phyloP scores from a whole-genome alignment of 768 basidiomycete species.

The Suillus plorans region DNA sequence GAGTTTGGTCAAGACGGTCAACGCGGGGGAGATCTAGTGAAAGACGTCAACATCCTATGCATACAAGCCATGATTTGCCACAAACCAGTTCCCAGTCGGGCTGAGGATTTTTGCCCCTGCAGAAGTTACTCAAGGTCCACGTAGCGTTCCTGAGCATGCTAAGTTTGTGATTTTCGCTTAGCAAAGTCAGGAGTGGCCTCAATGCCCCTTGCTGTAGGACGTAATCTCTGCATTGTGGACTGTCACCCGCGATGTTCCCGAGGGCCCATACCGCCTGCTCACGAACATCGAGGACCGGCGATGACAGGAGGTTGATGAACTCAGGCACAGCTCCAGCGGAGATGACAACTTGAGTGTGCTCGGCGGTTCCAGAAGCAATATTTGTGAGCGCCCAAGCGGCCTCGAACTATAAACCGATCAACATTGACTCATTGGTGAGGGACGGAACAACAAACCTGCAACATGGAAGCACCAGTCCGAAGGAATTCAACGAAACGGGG shows the following conservation, averaged over 20 bases:
- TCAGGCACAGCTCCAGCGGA: constrained; percentile 91
- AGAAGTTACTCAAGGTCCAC: constrained; percentile 99
- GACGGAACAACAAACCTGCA: constrained; percentile 55
- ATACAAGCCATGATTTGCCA: constrained; percentile 15
- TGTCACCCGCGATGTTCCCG: constrained; percentile 99
- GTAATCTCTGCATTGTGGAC: constrained; percentile 95
- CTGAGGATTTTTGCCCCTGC: constrained; percentile 96
- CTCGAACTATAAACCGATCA: constrained; percentile 65
- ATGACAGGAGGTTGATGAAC: constrained; percentile 95
- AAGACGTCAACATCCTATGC: constrained; percentile 19
- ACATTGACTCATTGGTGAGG: constrained; percentile 9
- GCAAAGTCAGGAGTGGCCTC: constrained; percentile 81
- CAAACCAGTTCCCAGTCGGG: constrained; percentile 96
- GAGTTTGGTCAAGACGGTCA: constrained; percentile 95
- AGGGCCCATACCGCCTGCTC: constrained; percentile 99
- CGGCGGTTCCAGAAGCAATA: constrained; percentile 96
- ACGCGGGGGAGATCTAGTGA: constrained; percentile 88
- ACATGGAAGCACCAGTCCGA: constrained; percentile 74
- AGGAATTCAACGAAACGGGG: constrained; percentile 97
- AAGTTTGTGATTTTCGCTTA: constrained; percentile 97
- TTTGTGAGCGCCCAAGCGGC: constrained; percentile 98
- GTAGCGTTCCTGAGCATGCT: constrained; percentile 99
- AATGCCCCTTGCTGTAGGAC: constrained; percentile 93
- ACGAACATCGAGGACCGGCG: constrained; percentile 92
- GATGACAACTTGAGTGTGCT: constrained; percentile 98